Percentiles rank a stretch among this genome's conserved stretches.
These are phyloP conservation scores for Stachybotrys echinatus DNA, from an alignment of 2,329 filamentous ascomycete species.

Conservation along the genomic window DNA sequence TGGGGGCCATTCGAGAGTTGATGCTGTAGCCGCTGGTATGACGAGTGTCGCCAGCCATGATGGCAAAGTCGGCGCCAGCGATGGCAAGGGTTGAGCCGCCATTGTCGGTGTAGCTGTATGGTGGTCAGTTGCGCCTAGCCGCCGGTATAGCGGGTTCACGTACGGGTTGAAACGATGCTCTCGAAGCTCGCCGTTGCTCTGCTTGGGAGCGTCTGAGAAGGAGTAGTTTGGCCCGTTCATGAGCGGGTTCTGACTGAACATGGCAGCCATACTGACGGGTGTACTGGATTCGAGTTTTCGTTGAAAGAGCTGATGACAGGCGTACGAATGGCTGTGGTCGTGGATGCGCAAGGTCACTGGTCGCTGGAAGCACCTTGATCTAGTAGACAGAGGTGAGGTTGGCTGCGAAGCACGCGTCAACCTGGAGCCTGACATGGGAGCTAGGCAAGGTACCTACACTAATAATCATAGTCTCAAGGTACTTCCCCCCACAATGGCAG, in stretches of 20 bases:
- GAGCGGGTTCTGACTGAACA: slow-evolving; percentile 66
- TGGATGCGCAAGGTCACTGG: slow-evolving; percentile 17
- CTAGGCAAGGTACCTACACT: slow-evolving; percentile 2
- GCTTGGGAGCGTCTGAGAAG: slow-evolving; percentile 55
- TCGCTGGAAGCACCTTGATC: slow-evolving; percentile 3
- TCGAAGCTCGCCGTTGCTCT: slow-evolving; percentile 48
- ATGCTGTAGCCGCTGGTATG: slow-evolving; percentile 97
- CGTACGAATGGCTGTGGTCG: no score
- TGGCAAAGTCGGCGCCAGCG: slow-evolving; percentile 87
- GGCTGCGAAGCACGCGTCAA: slow-evolving; percentile 32
- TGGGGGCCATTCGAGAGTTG: slow-evolving; percentile 92
- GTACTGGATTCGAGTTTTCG: not conserved
- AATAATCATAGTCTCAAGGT: not conserved
- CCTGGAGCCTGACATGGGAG: slow-evolving; percentile 44
- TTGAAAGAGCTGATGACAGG: slow-evolving; percentile 3
- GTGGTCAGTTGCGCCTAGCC: slow-evolving; percentile 3
- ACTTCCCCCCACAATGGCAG: not conserved
- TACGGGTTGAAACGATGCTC: slow-evolving; percentile 93
- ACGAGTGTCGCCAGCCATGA: slow-evolving; percentile 95
- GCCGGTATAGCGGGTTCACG: slow-evolving; percentile 21
- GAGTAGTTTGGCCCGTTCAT: slow-evolving; percentile 67
- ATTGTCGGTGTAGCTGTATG: slow-evolving; percentile 85
- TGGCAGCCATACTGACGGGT: slow-evolving; percentile 49
- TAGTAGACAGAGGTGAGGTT: slow-evolving; percentile 21
- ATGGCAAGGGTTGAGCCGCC: slow-evolving; percentile 95